Percentiles rank a stretch among this genome's conserved stretches.
phyloP scores from a whole-genome alignment of 2,329 filamentous ascomycete genomes.

The Aspergillus texensis region DNA sequence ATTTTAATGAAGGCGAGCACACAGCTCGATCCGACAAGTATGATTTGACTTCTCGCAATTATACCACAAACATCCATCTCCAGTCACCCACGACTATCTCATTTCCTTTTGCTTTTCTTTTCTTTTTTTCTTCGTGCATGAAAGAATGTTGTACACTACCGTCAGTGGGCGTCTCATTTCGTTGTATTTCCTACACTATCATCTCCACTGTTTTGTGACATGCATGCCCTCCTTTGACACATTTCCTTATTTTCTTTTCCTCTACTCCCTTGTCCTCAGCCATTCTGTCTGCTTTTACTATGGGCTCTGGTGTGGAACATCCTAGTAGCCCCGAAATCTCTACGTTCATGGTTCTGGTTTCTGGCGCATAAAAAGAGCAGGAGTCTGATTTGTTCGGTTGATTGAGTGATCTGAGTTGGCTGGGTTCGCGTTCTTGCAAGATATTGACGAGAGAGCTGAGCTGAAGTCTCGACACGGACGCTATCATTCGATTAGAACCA shows the following conservation, averaged over 20 bases:
- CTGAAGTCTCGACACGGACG: conserved; percentile 11
- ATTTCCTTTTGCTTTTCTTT: conserved; percentile 2
- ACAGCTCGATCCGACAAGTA: conserved; percentile 27
- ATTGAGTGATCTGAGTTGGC: conserved; percentile 34
- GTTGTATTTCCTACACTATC: conserved; percentile 25
- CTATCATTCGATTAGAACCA: conserved; percentile 19
- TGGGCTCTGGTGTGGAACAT: conserved; percentile 16
- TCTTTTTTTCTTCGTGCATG: conserved; percentile 29
- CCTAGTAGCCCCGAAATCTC: conserved; percentile 18
- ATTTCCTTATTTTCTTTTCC: conserved; percentile 18
- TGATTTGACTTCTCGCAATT: conserved; percentile 25
- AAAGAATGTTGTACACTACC: conserved; percentile 39
- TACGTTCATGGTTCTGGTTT: conserved; percentile 29
- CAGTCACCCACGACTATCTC: conserved; percentile 25
- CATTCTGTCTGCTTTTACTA: conserved; percentile 14
- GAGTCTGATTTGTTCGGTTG: conserved; percentile 35
- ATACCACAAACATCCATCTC: conserved; percentile 26
- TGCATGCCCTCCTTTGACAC: conserved; percentile 25
- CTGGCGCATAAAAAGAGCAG: conserved; percentile 40
- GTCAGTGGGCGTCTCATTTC: conserved; percentile 27
- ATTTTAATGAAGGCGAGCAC: conserved; percentile 31
- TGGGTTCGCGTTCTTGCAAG: conserved; percentile 31
- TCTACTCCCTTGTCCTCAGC: conserved; percentile 20
- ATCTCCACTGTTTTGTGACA: conserved; percentile 23
- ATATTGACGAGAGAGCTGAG: conserved; percentile 31